Conservation (phyloP, 2,329 filamentous ascomycete species). For the Fusarium subglutinans region DNA sequence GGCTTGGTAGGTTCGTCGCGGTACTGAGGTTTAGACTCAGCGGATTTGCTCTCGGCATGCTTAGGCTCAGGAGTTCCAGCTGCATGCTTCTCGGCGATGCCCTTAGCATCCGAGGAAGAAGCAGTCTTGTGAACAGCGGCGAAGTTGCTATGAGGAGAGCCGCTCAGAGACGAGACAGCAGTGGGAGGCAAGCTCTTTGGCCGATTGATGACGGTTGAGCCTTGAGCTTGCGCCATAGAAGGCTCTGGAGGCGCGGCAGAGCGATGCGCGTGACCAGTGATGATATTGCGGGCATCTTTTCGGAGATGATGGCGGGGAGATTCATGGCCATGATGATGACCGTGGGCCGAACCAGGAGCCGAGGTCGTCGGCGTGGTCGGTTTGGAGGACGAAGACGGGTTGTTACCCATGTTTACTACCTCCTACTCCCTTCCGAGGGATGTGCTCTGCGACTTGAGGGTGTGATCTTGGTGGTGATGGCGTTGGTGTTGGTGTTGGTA, state of each 20-base stretch:
- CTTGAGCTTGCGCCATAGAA: slow-evolving; percentile 68
- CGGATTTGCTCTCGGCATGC: slow-evolving; percentile 35
- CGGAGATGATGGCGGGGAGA: slow-evolving; percentile 46
- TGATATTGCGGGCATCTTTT: slow-evolving; percentile 58
- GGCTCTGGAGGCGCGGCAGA: slow-evolving; percentile 69
- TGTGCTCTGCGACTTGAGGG: background rate
- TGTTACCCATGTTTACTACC: slow-evolving; percentile 49
- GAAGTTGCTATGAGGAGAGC: slow-evolving; percentile 55
- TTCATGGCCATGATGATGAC: slow-evolving; percentile 37
- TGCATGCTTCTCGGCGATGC: slow-evolving; percentile 16
- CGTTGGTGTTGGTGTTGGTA: background rate
- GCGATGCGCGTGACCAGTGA: slow-evolving; percentile 65
- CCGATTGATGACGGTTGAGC: slow-evolving; percentile 61
- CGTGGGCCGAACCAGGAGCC: slow-evolving; percentile 39
- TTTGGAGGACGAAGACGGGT: slow-evolving; percentile 51
- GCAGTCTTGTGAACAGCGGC: slow-evolving; percentile 42
- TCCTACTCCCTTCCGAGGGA: slow-evolving; percentile 12
- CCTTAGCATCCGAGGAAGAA: slow-evolving; percentile 30
- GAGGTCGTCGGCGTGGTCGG: slow-evolving; percentile 46
- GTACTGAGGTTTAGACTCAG: slow-evolving; percentile 20
- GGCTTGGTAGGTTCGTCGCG: slow-evolving; percentile 61
- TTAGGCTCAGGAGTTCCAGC: slow-evolving; percentile 10
- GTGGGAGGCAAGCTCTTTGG: slow-evolving; percentile 59
- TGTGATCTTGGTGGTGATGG: background rate
- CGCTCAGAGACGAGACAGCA: slow-evolving; percentile 59